Percentiles rank a stretch among this genome's conserved stretches.
These are phyloP conservation scores for Leptographium flavum DNA, from an alignment of 2,329 filamentous ascomycete genomes.

Conservation along the genomic window DNA sequence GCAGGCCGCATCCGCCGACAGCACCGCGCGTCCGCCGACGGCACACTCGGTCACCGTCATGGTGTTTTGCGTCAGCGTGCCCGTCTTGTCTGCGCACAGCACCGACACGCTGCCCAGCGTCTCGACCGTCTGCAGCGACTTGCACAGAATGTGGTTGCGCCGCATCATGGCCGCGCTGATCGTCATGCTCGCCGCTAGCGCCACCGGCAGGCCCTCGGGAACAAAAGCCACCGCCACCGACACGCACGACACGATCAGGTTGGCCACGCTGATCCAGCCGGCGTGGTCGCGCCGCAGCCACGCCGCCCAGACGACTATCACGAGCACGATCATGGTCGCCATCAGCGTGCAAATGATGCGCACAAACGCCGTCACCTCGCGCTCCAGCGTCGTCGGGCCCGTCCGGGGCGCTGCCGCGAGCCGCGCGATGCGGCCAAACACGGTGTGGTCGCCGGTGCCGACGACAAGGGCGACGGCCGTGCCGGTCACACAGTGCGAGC, in stretches of 20 bases:
- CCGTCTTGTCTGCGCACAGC: constrained; percentile 67
- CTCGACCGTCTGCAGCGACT: constrained; percentile 66
- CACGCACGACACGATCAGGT: constrained; percentile 60
- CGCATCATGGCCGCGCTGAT: constrained; percentile 67
- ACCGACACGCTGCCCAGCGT: constrained; percentile 60
- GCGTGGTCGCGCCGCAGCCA: constrained; percentile 56
- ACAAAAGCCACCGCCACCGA: constrained; percentile 63
- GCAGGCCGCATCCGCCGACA: constrained; percentile 36
- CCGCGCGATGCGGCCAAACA: constrained; percentile 63
- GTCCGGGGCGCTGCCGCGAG: constrained; percentile 55
- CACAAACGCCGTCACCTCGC: constrained; percentile 61
- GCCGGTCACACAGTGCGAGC: constrained; percentile 64
- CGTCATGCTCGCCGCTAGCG: constrained; percentile 55
- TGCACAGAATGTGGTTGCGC: constrained; percentile 65
- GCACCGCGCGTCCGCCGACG: constrained; percentile 37
- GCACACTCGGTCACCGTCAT: constrained; percentile 61
- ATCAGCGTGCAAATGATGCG: constrained; percentile 55
- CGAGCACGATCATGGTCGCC: constrained; percentile 46
- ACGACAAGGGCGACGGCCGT: constrained; percentile 54
- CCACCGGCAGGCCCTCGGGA: constrained; percentile 58
- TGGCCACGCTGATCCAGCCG: constrained; percentile 56
- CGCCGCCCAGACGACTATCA: constrained; percentile 52
- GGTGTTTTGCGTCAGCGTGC: constrained; percentile 55
- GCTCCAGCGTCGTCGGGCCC: constrained; percentile 55
- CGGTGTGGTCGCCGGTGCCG: constrained; percentile 55